Evolutionary conservation across 495 filamentous ascomycete genomes (phyloP).

Genomic region (Sphaerosporella brunnea): DNA sequence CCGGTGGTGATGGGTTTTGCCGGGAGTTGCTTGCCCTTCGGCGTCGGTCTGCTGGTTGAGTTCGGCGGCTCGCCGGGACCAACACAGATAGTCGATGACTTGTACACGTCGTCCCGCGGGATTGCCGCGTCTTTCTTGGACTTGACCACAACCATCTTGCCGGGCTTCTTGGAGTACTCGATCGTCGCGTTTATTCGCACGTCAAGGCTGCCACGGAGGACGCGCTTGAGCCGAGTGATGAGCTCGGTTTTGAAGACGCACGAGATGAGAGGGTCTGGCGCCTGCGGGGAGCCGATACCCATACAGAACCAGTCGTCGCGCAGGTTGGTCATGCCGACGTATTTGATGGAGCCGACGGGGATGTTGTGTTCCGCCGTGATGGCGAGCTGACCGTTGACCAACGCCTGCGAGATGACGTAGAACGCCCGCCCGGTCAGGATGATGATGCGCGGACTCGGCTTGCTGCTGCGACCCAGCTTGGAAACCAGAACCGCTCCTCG

Average conservation of each 20-base stretch:
- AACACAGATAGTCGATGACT: constrained; percentile 80
- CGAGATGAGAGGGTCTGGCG: constrained; percentile 76
- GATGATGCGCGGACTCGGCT: constrained; percentile 67
- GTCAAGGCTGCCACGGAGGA: constrained; percentile 58
- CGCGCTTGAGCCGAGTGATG: constrained; percentile 68
- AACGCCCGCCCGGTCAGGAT: constrained; percentile 72
- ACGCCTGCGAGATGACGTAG: constrained; percentile 67
- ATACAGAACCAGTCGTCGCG: constrained; percentile 96
- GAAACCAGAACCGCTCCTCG: constrained; percentile 72
- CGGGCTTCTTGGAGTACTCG: constrained; percentile 96
- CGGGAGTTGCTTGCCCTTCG: constrained; percentile 64
- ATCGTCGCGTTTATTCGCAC: constrained; percentile 68
- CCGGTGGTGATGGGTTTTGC: constrained; percentile 80
- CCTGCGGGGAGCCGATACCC: constrained; percentile 69
- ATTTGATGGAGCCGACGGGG: constrained; percentile 71
- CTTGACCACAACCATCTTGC: constrained; percentile 75
- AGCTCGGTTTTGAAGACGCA: constrained; percentile 96
- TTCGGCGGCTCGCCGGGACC: constrained; percentile 64
- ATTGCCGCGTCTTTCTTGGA: constrained; percentile 65
- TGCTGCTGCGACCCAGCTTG: constrained; percentile 91
- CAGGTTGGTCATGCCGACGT: constrained; percentile 54
- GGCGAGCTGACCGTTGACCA: constrained; percentile 63
- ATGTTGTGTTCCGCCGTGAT: constrained; percentile 69
- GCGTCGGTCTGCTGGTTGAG: constrained; percentile 68
- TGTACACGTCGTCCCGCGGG: constrained; percentile 66